Evolutionary conservation across 805 yeast genomes (phyloP), one percentile per base, ranked within the genome.

Genomic region (Saccharomycopsis sp.): DNA sequence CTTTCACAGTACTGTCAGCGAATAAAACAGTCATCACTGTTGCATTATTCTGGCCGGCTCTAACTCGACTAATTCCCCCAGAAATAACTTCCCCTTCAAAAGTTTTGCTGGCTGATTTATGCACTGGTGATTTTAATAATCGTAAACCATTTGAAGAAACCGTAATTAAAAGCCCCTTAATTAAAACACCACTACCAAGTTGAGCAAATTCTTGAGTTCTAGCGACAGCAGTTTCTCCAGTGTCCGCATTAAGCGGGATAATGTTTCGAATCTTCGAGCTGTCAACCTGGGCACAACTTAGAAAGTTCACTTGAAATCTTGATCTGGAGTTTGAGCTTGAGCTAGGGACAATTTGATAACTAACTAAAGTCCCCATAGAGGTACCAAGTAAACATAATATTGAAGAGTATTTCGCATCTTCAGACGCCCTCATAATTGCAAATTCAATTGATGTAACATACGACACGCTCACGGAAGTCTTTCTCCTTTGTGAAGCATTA

Each of bases 311-410:
- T 23, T 66, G 64, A 56, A 79, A 87, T 40, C 77, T 66, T 16
- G 50, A 47, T 26, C 34, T 39, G n/a, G 50, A 28, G 14, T 29
- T 42, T 23, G 47, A 38, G 0, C 90, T 93, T 37, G 70, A 61
- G 0, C 70, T 72, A 1, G 95, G 95, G 3, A 79, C 58, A 2
- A 89, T 61, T 55, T 79, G 78, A 61, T 73, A 85, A 0, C 78
- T 70, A 22, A 81, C 50, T 9, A 87, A 56, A 45, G 85, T 83
- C 14, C 97, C 97, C 13, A 65, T 64, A 45, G 77, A 74, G 0
- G 96, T 83, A 20, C 97, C 97, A 9, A 80, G 83, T 20, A 75
- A 62, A 62, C 89, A 61, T 21, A 85, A 55, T 29, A 89, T 75
- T n/a, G 87, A 79, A 0, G 93, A 79, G 54, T 71, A 83, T 26